Base-by-base conservation (phyloP, 352 stramenopile species). In the Globisporangium carolinianum region DNA sequence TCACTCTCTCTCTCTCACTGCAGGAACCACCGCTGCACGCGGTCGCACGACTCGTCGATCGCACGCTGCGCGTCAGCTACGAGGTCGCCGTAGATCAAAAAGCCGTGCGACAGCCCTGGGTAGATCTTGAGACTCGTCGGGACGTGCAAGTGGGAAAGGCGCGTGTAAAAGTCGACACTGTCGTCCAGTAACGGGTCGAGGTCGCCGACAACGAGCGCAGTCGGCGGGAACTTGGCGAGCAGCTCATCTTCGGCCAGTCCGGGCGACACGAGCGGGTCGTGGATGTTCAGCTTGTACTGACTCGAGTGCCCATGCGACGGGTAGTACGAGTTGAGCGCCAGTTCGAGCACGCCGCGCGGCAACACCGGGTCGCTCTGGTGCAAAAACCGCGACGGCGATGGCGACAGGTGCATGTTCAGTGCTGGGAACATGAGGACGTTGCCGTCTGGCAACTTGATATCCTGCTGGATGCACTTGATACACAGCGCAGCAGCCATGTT, bases 341-440 rank as follows among this genome's bases (percentile, higher is more conserved):
- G 61, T 59, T 93, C 80, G 17, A 96, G 58, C 47, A 96, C 85
- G 12, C 83, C 71, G 8, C 84, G 83, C 18, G 87, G 87, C 8
- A 96, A 58, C 37, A 96, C 76, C 0, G 87, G 87, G 50, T 95
- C 87, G 53, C 82, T 94, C 56, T 95, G 83, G 67, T 95, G 87
- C 45, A 96, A 61, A 53, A 94, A 94, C 6, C 87, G 81, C 11
- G 84, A 95, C 18, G 87, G 87, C 24, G 85, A 95, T 7, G 87
- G 86, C 56, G 83, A 93, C 53, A 94, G 61, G 61, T 94, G 84
- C 63, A 96, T 67, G 53, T 96, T 95, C 9, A 97, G 76, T 37
- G 87, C 86, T n/a, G 87, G 89, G 60, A 95, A 95, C 74, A 92
- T 92, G 55, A 96, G 75, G n/a, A 96, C 75, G 50, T 86, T 88